phyloP scores from a whole-genome alignment of 495 filamentous ascomycete species.

The Haplographium delicatum region DNA sequence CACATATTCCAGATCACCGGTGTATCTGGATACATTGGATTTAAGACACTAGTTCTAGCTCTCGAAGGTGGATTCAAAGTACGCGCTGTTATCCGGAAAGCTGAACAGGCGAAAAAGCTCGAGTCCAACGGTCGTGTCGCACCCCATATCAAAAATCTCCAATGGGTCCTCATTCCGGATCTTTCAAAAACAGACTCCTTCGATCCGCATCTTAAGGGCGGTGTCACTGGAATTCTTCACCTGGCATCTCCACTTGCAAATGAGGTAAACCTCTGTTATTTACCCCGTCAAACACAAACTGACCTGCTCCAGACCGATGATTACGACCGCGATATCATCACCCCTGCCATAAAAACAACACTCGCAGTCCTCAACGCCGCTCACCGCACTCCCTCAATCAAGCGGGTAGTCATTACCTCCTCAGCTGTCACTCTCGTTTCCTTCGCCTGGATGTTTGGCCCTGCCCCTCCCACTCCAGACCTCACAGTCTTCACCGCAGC shows the following conservation, averaged over 20 bases:
- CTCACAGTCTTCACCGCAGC: constrained; percentile 20
- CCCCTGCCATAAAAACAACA: constrained; percentile 34
- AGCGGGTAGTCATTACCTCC: constrained; percentile 40
- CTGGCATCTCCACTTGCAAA: constrained; percentile 36
- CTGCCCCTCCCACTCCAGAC: constrained; percentile 22
- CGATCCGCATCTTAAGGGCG: constrained; percentile 8
- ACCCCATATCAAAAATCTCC: constrained; percentile 10
- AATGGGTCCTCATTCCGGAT: constrained; percentile 17
- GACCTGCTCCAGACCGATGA: constrained; percentile 16
- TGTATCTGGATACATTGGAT: constrained; percentile 22
- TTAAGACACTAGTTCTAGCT: constrained; percentile 31
- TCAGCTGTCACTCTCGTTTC: constrained; percentile 33
- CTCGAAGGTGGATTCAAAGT: constrained; percentile 34
- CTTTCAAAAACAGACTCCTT: constrained; percentile 16
- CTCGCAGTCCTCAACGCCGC: constrained; percentile 36
- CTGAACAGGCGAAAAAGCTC: constrained; percentile 26
- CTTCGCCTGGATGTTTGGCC: constrained; percentile 27
- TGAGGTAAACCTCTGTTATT: constrained; percentile 25
- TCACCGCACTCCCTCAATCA: constrained; percentile 26
- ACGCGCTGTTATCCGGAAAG: constrained; percentile 40
- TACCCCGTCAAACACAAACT: neutral
- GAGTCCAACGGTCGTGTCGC: constrained; percentile 11
- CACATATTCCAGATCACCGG: constrained; percentile 28
- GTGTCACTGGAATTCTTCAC: constrained; percentile 30
- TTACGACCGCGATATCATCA: constrained; percentile 26